Conservation (phyloP, 192 early-diverging fungal genomes). For the Radiomyces spectabilis region DNA sequence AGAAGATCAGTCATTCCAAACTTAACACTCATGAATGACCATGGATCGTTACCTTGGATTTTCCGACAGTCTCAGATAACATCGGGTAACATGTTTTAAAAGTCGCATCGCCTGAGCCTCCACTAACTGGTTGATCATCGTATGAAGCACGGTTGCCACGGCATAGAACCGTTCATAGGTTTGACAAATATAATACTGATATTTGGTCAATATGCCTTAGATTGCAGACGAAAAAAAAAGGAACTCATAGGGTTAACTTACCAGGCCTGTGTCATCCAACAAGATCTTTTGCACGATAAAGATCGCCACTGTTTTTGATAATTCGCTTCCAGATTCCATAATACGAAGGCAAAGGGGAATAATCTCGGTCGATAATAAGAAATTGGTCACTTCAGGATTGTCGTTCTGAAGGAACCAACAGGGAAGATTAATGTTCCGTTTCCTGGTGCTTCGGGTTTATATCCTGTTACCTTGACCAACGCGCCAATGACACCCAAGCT, state of each 20-base stretch:
- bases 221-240: neutral
- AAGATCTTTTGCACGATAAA: constrained; percentile 98
- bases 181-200: constrained; percentile 72
- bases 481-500: constrained; percentile 95
- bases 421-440: too few relatives aligned
- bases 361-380: constrained; percentile 93
- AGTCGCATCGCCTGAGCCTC: constrained; percentile 77
- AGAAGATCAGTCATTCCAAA: neutral
- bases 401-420: constrained; percentile 66
- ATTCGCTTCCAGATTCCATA: constrained; percentile 95
- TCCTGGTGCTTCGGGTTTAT: neutral
- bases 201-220: neutral
- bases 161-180: constrained; percentile 92
- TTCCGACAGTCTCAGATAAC: constrained; percentile 87
- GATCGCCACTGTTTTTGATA: constrained; percentile 98
- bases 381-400: constrained; percentile 92
- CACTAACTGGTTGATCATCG: constrained; percentile 89
- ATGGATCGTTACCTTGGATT: constrained; percentile 53
- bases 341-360: constrained; percentile 97
- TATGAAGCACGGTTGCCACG: constrained; percentile 87
- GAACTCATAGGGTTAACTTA: constrained; percentile 20
- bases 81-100: constrained; percentile 91
- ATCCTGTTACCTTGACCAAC: constrained; percentile 72
- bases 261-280: constrained; percentile 86
- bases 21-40: neutral